Conservation (phyloP, 2,329 filamentous ascomycete species). For the Ampelomyces quisqualis region DNA sequence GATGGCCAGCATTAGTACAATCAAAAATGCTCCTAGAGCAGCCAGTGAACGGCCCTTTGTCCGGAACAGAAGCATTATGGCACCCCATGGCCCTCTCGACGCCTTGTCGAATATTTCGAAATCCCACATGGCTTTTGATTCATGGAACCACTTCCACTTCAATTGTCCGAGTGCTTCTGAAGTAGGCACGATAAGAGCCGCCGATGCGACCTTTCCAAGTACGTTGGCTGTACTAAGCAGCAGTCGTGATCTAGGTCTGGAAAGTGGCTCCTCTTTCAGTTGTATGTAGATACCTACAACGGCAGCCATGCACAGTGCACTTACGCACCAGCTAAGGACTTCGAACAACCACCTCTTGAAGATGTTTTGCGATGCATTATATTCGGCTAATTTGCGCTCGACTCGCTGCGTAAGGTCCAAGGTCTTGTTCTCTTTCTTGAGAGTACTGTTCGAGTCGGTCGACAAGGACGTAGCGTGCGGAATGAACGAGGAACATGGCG, state of each 20-base stretch:
- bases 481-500: neutral
- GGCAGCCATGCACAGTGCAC: constrained; percentile 13
- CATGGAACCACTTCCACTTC: constrained; percentile 31
- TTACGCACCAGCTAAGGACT: constrained; percentile 15
- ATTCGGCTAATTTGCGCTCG: constrained; percentile 13
- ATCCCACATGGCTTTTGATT: constrained; percentile 26
- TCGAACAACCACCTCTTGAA: constrained; percentile 19
- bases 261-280: neutral
- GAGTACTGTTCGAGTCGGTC: neutral
- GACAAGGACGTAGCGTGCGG: neutral
- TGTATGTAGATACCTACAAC: constrained; percentile 9
- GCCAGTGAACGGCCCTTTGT: constrained; percentile 19
- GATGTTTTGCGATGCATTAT: constrained; percentile 11
- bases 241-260: neutral
- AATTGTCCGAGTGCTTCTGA: constrained; percentile 30
- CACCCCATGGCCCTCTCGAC: constrained; percentile 15
- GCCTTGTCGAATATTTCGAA: constrained; percentile 38
- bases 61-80: constrained; percentile 12
- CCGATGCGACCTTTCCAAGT: constrained; percentile 19
- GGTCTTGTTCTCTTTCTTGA: neutral
- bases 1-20: constrained; percentile 10
- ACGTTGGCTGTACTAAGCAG: constrained; percentile 14
- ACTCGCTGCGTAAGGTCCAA: constrained; percentile 18
- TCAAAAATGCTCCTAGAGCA: constrained; percentile 7
- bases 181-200: constrained; percentile 23